Evolutionary conservation across 352 stramenopile species (phyloP).

Genomic region (Globisporangium splendens): DNA sequence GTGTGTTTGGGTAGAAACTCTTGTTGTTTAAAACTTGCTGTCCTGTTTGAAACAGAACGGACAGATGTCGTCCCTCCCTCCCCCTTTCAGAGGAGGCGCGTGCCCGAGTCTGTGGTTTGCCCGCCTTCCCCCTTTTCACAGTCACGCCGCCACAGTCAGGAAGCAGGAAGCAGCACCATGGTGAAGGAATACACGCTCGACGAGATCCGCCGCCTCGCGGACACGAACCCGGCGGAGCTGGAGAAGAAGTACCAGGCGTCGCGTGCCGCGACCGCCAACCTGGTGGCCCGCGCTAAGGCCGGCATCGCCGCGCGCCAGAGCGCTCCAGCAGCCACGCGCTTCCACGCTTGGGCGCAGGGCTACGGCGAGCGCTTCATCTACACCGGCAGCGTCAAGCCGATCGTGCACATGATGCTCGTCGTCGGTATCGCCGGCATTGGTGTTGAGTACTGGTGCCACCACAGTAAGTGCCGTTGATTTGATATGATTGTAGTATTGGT

Average conservation of each 20-base stretch:
- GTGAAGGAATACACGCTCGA: slow-evolving; percentile 76
- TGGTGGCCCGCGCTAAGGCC: slow-evolving; percentile 55
- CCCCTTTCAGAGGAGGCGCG: neutral
- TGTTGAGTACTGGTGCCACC: slow-evolving; percentile 66
- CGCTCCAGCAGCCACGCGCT: slow-evolving; percentile 52
- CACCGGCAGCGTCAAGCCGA: slow-evolving; percentile 62
- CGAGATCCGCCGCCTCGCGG: slow-evolving; percentile 73
- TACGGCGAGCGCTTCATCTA: slow-evolving; percentile 78
- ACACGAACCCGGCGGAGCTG: slow-evolving; percentile 70
- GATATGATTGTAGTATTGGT: neutral
- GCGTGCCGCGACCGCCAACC: slow-evolving; percentile 57
- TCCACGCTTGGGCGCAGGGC: slow-evolving; percentile 66
- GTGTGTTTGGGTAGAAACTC: neutral
- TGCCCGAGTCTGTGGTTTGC: neutral
- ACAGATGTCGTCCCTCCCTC: neutral
- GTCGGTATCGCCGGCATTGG: slow-evolving; percentile 45
- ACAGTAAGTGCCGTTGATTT: slow-evolving; percentile 37
- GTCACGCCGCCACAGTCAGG: slow-evolving; percentile 1
- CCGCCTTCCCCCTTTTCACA: neutral
- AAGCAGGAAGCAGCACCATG: slow-evolving; percentile 27
- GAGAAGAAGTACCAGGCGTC: slow-evolving; percentile 67
- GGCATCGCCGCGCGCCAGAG: slow-evolving; percentile 54
- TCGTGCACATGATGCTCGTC: slow-evolving; percentile 79
- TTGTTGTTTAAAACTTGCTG: neutral
- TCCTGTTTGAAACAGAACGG: neutral